Evolutionary conservation across 2,329 filamentous ascomycete genomes (phyloP), one percentile per base, ranked within the genome.

Genomic region (Gaeumannomyces sp.): DNA sequence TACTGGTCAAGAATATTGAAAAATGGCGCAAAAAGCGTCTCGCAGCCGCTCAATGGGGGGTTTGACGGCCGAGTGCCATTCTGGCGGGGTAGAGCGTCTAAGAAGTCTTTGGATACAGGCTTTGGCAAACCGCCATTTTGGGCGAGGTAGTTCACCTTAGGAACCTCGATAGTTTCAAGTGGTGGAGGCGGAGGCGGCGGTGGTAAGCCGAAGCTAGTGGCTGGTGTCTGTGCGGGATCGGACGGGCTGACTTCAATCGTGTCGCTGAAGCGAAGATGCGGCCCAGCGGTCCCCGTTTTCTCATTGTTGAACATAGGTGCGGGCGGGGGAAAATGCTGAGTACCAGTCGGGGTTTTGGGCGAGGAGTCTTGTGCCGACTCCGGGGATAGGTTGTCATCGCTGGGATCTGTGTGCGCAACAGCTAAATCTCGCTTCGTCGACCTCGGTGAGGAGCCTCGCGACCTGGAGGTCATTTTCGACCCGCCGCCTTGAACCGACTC

Each of bases 141-240:
- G 64, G 97, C 83, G 25, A 98, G 81, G 73, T 98, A 98, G 74
- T 98, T 94, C 25, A 98, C 93, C 67, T 91, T 86, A 0, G 94
- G 94, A 16, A 88, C 83, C 57, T 92, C 87, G 59, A 89, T 81
- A 63, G 88, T 79, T 69, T 87, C 84, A 11, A 92, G 85, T 0
- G 90, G 88, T 1, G 92, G 89, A 2, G 90, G 93, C 0, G 93
- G 92, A 0, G 91, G 92, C 1, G 92, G 84, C 1, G 84, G 80
- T 0, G 84, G 81, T 0, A 82, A 83, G 2, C 75, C 76, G 77
- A 80, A 73, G 72, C 72, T 78, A 3, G 79, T 79, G 64, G 74
- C 73, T 0, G 77, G 77, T 4, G 78, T 79, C 64, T 25, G 77
- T 70, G 38, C 78, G 76, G 13, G 10, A 14, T 56, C 38, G 28